Percentiles rank a stretch among this genome's conserved stretches.
These are phyloP conservation scores for Penicillium bialowiezense DNA, from an alignment of 495 filamentous ascomycete species.

Conservation along the genomic window DNA sequence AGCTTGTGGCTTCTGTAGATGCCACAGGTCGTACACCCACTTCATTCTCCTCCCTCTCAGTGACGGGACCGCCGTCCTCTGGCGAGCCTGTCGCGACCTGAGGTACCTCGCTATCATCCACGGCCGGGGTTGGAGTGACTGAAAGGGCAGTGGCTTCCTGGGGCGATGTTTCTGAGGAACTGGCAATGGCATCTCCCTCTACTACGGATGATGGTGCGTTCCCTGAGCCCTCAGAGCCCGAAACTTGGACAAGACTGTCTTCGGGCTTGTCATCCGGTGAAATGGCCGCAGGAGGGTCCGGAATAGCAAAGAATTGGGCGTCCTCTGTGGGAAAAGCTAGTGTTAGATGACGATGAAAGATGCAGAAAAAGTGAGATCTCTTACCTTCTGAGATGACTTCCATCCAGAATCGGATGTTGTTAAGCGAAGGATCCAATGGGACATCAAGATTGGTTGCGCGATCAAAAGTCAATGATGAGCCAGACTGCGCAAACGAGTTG, in stretches of 20 bases:
- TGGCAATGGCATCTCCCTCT: slow-evolving; percentile 31
- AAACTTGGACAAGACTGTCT: slow-evolving; percentile 30
- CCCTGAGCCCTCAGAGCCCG: slow-evolving; percentile 20
- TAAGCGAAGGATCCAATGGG: slow-evolving; percentile 28
- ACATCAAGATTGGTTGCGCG: slow-evolving; percentile 35
- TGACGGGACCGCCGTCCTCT: slow-evolving; percentile 8
- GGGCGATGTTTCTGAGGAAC: slow-evolving; percentile 26
- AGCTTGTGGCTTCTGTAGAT: neutral
- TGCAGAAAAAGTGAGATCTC: neutral
- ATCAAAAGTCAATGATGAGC: slow-evolving; percentile 35
- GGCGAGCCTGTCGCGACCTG: slow-evolving; percentile 8
- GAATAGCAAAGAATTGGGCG: slow-evolving; percentile 43
- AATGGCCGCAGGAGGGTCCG: slow-evolving; percentile 30
- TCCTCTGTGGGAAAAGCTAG: slow-evolving; percentile 21
- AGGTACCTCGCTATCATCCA: neutral
- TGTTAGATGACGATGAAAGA: neutral
- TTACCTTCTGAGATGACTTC: slow-evolving; percentile 41
- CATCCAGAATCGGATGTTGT: slow-evolving; percentile 42
- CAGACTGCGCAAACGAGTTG: slow-evolving; percentile 34
- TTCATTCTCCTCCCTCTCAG: slow-evolving; percentile 19
- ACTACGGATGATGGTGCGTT: slow-evolving; percentile 7
- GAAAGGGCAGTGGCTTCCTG: neutral
- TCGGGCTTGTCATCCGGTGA: slow-evolving; percentile 35
- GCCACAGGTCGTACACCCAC: slow-evolving; percentile 19
- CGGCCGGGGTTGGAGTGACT: neutral